Conservation (phyloP, 1,284 basidiomycete species). For the Malassezia yamatoensis region DNA sequence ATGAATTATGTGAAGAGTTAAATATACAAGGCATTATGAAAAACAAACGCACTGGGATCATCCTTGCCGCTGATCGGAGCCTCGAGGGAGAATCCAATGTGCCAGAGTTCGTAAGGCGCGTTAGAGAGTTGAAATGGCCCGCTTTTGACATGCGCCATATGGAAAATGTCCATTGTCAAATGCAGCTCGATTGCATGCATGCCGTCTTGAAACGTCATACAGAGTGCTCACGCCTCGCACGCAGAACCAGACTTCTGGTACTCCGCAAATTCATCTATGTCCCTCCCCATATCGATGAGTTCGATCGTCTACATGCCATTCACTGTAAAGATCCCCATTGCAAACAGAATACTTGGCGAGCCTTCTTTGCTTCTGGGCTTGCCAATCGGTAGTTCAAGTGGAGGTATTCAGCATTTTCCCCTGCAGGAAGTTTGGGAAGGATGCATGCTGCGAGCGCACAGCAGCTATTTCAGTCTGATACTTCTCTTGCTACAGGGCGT, state of each 20-base stretch:
- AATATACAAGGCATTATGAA: constrained; percentile 15
- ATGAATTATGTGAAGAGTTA: constrained; percentile 5
- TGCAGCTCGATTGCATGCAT: neutral
- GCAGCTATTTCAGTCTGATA: constrained; percentile 23
- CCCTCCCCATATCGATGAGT: no score
- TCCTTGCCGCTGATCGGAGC: constrained; percentile 6
- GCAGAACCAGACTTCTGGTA: no score
- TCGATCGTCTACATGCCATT: no score
- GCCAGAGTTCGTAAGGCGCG: constrained; percentile 16
- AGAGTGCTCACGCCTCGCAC: no score
- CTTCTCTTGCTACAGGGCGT: constrained; percentile 16
- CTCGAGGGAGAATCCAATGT: neutral
- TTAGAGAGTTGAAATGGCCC: constrained; percentile 15
- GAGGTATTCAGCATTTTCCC: neutral
- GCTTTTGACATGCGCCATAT: constrained; percentile 12
- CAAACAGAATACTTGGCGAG: no score
- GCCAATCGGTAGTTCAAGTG: no score
- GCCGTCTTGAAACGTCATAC: neutral
- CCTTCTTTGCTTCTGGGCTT: no score
- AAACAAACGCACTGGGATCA: constrained; percentile 14
- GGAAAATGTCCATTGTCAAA: neutral
- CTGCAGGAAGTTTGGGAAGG: neutral
- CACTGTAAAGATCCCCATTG: no score
- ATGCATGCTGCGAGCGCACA: constrained; percentile 11
- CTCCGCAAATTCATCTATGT: no score